Evolutionary conservation across 192 early-diverging fungal species (phyloP).

Genomic region (Jimgerdemannia lactiflua): DNA sequence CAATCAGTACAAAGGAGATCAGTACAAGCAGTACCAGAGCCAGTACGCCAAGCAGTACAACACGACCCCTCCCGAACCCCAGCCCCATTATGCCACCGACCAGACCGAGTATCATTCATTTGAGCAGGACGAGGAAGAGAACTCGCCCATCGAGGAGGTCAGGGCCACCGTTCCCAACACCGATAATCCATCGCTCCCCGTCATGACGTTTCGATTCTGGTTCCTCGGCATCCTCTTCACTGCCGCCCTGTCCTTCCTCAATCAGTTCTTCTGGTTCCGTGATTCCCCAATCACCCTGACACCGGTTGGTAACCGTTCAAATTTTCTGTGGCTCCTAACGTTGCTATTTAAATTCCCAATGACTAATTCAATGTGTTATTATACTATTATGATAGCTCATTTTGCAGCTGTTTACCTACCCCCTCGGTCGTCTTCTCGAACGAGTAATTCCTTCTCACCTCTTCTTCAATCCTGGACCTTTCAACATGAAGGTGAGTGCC

Average conservation of each 20-base stretch:
- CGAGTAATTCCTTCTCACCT: slow-evolving; percentile 28
- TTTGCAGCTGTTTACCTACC: slow-evolving; percentile 48
- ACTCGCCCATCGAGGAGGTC: slow-evolving; percentile 71
- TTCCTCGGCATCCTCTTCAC: slow-evolving; percentile 71
- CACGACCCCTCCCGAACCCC: too few species aligned
- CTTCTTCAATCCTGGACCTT: slow-evolving; percentile 62
- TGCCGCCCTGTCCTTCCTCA: slow-evolving; percentile 60
- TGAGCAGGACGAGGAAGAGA: slow-evolving; percentile 17
- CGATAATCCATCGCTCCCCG: slow-evolving; percentile 62
- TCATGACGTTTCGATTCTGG: slow-evolving; percentile 72
- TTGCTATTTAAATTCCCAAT: too few species aligned
- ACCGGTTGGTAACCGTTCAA: not conserved
- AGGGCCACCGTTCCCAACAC: slow-evolving; percentile 65
- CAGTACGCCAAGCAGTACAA: not conserved
- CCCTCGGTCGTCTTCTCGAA: slow-evolving; percentile 45
- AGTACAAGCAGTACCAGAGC: not conserved
- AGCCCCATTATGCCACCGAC: not conserved
- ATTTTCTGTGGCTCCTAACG: too few species aligned
- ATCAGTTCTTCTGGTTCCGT: slow-evolving; percentile 61
- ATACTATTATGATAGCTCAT: slow-evolving; percentile 14
- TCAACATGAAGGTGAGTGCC: slow-evolving; percentile 52
- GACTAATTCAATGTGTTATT: too few species aligned
- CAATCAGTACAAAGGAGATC: not conserved
- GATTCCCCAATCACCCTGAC: slow-evolving; percentile 37
- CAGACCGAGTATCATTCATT: not conserved